Base-by-base conservation (phyloP, 257 asterid genomes). In the Plantago elongata region DNA sequence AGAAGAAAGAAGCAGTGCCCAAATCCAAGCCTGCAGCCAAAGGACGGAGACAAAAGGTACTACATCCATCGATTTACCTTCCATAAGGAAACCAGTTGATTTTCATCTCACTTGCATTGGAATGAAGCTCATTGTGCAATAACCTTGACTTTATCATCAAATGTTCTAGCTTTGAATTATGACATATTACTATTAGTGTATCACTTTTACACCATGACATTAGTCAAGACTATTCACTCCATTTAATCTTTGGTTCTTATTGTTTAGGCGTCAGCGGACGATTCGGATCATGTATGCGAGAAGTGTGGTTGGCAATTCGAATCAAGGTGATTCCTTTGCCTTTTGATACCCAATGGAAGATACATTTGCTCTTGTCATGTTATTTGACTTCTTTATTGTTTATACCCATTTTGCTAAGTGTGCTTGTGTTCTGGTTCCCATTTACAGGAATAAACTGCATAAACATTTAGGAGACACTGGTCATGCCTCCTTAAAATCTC, bases 31-130 rank as follows among this genome's bases (percentile, higher is more conserved):
- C 62, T 69, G 69, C 80, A 15, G 44, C 85, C 55, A 83, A 78
- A 79, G 99, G 95, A 81, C 78, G 86, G 73, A 86, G 84, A 63
- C 82, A 83, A 65, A 89, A 88, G 98, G 98, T 90, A 76, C 64
- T 22, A 11, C 18, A 27, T 14, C 34, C 62, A 13, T 18, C 64
- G 15, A 9, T 18, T 65, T 45, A 18, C 44, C 16, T 48, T 52
- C 2, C 5, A n/a, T 44, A 27, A 45, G 15, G 51, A 38, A 34
- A 34, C 4, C 40, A 34, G 40, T 34, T 34, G 8, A 34, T 34
- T 34, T 34, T 34, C 40, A 34, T 34, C 8, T 34, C 40, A 34
- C 5, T 5, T 34, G 40, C 40, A 34, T 34, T 34, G 40, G 40
- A 34, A 6, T 34, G 4, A 34, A 34, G 40, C 40, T 4, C 5